Evolutionary conservation across 495 filamentous ascomycete species (phyloP), one percentile per base, ranked within the genome.

Genomic region (Xylaria cubensis): DNA sequence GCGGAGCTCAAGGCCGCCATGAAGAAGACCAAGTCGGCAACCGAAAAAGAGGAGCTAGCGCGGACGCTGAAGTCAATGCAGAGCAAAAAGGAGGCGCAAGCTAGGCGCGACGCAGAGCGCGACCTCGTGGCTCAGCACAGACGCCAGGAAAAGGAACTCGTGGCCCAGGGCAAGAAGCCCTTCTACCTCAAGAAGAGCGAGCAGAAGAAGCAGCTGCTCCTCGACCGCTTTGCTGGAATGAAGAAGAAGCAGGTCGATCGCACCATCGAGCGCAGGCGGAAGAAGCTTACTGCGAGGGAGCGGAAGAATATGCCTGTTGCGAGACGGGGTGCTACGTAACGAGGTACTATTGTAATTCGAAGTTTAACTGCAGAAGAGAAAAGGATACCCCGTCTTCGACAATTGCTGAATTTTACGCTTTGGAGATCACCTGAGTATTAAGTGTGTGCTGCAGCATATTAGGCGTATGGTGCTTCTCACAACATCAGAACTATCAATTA

Each of bases 181-280:
- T 99, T 94, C 78, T 97, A 92, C 79, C 84, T 98, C 73, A 98
- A 98, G 88, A 90, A 92, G 82, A 90, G 88, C 71, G 94, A 97
- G 82, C 86, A 94, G 82, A 97, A 97, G 89, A 94, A 94, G 83
- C 81, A 90, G 79, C 84, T 94, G 39, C 82, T 97, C 70, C 80
- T 92, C 72, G 91, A 97, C 76, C 90, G 91, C 80, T 98, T 92
- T 76, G 84, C 88, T 72, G 88, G 87, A 67, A 89, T 98, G 88
- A 94, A 91, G 83, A 90, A 90, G 63, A 91, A 90, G 82, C 90
- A 98, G 80, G 86, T 93, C 55, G 91, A 94, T 48, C 91, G 89
- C 80, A 90, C 88, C 19, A 89, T 97, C 72, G 93, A 96, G 86
- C 85, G 92, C 77, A 86, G 92, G 76, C 82, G 94, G 78, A 97